Evolutionary conservation across 2,329 filamentous ascomycete species (phyloP), one percentile per base, ranked within the genome.

Genomic region (Amauroascus niger): DNA sequence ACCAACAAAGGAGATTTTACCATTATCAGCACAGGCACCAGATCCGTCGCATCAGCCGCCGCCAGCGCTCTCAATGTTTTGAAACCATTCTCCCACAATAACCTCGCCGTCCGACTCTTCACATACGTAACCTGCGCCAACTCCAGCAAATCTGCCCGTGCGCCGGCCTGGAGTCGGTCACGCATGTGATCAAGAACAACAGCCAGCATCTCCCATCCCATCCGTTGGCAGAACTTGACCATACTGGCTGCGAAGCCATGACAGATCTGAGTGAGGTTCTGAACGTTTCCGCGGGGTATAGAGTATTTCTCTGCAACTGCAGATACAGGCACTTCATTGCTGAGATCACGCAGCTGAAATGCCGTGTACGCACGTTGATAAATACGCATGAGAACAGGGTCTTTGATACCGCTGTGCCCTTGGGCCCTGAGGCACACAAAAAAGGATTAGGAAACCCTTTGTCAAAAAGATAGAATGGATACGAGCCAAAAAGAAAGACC

Each of bases 171-270:
- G 6, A 90, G 73, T 20, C 86, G 76, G 66, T 88, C 85, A 0
- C 82, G 81, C 70, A 87, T 88, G 63, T 89, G 86, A 59, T 88
- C 84, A 30, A 89, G 72, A 6, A 84, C 82, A 3, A 82, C 83
- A 6, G 81, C 80, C 64, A 89, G 79, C 61, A 85, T 81, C 1
- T 82, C 83, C 84, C 85, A 88, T 1, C 78, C 81, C 86, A 90
- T 88, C 16, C 80, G 77, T 59, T 87, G 77, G 63, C 86, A 89
- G 63, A 89, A 89, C 59, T 86, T 88, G 56, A 89, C 80, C 75
- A 88, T 87, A 2, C 85, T 85, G 1, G 84, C 83, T 2, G 85
- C 86, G 62, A 89, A 90, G 0, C 86, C 86, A 59, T 88, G 82
- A 59, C 86, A 88, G 1, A 82, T 85, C 61, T 88, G 84, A 1